Percentiles rank a stretch among this genome's conserved stretches.
phyloP scores from a whole-genome alignment of 208 protist species.

The Entamoeba moshkovskii region DNA sequence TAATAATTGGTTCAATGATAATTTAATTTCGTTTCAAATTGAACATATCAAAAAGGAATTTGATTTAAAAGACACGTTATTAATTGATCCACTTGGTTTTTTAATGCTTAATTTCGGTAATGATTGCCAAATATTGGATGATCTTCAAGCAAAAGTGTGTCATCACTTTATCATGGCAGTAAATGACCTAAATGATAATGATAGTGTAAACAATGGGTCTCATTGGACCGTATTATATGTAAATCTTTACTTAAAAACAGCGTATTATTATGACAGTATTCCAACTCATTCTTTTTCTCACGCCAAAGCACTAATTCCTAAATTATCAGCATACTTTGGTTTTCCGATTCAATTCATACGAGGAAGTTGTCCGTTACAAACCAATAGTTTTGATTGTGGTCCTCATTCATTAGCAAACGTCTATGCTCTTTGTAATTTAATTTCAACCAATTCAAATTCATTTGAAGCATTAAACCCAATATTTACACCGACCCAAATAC shows the following conservation, averaged over 20 bases:
- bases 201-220: background rate
- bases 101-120: background rate
- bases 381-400: background rate
- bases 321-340: background rate
- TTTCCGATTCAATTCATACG: background rate
- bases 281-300: background rate
- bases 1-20: background rate
- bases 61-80: background rate
- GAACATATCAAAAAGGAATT: background rate
- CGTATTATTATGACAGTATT: background rate
- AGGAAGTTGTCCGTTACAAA: background rate
- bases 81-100: background rate
- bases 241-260: background rate
- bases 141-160: background rate
- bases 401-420: background rate
- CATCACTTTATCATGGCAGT: background rate
- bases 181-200: background rate
- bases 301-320: background rate
- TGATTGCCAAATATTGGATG: background rate
- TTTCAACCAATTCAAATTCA: background rate
- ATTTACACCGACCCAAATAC: background rate
- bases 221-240: background rate
- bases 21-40: background rate
- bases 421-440: background rate
- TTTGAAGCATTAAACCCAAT: background rate